Conservation (phyloP, 768 basidiomycete genomes). For the Podaxis carcinomalis region DNA sequence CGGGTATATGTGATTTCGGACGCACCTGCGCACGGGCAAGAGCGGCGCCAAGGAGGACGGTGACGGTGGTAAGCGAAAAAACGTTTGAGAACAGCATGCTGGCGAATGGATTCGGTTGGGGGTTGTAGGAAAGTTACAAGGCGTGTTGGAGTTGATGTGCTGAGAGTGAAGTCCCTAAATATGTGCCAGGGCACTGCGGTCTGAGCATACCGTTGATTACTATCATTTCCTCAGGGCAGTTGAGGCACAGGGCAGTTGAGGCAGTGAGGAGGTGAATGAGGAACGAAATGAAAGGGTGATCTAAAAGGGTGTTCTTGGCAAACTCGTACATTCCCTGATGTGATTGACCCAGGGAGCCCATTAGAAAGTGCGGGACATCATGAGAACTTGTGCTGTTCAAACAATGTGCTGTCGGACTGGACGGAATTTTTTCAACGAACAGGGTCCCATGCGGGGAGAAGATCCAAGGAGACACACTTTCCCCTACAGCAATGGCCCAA, state of each 20-base stretch:
- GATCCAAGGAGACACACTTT: too few relatives aligned
- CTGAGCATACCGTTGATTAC: background rate
- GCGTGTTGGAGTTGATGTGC: background rate
- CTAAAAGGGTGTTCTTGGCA: background rate
- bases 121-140: background rate
- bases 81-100: background rate
- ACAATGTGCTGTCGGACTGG: too few relatives aligned
- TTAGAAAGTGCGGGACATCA: too few relatives aligned
- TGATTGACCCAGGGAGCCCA: too few relatives aligned
- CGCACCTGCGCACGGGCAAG: background rate
- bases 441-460: too few relatives aligned
- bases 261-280: background rate
- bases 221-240: background rate
- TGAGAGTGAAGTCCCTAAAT: background rate
- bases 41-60: background rate
- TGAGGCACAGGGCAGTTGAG: background rate
- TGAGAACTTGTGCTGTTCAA: too few relatives aligned
- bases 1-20: background rate
- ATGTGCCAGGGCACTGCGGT: background rate
- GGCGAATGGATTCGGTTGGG: background rate
- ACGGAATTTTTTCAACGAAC: too few relatives aligned
- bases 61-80: background rate
- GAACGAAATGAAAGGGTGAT: background rate
- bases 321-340: background rate
- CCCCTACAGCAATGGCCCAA: too few relatives aligned